Percentiles rank a stretch among this genome's conserved stretches.
Evolutionary conservation across 192 early-diverging fungal species (phyloP).

Genomic region (Endogone sp.): DNA sequence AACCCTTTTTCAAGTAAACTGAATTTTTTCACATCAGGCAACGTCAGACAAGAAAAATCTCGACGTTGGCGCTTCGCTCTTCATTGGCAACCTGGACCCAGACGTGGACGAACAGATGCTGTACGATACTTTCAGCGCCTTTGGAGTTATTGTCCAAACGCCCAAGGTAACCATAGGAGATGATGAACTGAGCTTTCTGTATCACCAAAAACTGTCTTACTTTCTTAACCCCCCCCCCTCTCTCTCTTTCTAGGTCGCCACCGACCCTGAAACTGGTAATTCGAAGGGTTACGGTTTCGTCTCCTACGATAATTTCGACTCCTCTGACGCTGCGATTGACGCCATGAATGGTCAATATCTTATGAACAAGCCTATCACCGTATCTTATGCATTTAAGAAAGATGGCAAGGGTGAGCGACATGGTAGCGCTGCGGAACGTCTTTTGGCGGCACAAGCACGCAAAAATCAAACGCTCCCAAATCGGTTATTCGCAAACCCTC

Average conservation of each 20-base stretch:
- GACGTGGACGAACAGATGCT: slow-evolving; percentile 88
- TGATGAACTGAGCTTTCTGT: no score
- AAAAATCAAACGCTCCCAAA: slow-evolving; percentile 78
- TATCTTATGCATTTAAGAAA: slow-evolving; percentile 95
- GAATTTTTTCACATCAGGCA: slow-evolving; percentile 35
- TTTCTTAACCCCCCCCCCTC: background rate
- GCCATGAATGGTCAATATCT: slow-evolving; percentile 98
- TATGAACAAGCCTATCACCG: slow-evolving; percentile 88
- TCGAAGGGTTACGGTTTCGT: slow-evolving; percentile 95
- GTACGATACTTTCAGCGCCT: slow-evolving; percentile 93
- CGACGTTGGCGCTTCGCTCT: slow-evolving; percentile 95
- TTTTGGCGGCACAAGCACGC: slow-evolving; percentile 84
- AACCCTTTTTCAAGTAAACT: no score
- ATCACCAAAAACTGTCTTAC: no score
- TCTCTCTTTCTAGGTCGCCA: slow-evolving; percentile 48
- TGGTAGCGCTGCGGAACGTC: slow-evolving; percentile 90
- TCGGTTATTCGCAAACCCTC: slow-evolving; percentile 49
- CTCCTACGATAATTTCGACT: slow-evolving; percentile 89
- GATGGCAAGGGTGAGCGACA: slow-evolving; percentile 97
- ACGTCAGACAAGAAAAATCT: slow-evolving; percentile 77
- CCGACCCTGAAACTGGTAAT: slow-evolving; percentile 81
- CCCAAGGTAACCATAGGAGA: slow-evolving; percentile 60
- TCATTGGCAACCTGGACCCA: slow-evolving; percentile 94
- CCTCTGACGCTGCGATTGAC: slow-evolving; percentile 94
- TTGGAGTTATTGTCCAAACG: slow-evolving; percentile 86